phyloP scores from a whole-genome alignment of 2,329 filamentous ascomycete genomes.

The Microsporum canis region DNA sequence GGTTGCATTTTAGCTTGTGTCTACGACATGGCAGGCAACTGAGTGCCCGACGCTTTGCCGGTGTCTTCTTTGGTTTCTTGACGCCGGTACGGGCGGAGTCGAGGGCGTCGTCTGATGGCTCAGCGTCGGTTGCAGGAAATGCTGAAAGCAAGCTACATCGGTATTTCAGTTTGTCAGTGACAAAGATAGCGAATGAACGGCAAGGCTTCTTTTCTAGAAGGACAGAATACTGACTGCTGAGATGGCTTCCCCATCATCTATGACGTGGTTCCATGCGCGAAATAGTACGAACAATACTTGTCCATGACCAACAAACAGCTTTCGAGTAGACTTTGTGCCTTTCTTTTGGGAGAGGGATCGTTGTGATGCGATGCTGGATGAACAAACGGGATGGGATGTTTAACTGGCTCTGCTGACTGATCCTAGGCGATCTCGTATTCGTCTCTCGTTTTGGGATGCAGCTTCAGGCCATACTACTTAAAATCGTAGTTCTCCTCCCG shows the following conservation, averaged over 20 bases:
- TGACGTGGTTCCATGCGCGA: constrained; percentile 1
- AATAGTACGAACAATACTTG: neutral
- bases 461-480: neutral
- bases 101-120: constrained; percentile 1
- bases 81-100: neutral
- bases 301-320: constrained; percentile 2
- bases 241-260: constrained; percentile 6
- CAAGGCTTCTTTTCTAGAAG: neutral
- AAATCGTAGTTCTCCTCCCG: neutral
- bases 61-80: constrained; percentile 5
- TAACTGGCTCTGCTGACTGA: neutral
- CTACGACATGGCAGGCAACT: constrained; percentile 25
- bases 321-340: neutral
- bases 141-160: neutral
- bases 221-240: neutral
- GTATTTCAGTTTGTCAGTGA: neutral
- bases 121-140: neutral
- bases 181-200: neutral
- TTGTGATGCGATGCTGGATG: neutral
- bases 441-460: neutral
- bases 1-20: constrained; percentile 26
- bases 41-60: constrained; percentile 15
- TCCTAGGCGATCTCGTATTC: constrained; percentile 1
- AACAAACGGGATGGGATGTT: neutral
- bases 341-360: neutral